Conservation (phyloP, 1,284 basidiomycete species). For the Leccinum pachyderme region DNA sequence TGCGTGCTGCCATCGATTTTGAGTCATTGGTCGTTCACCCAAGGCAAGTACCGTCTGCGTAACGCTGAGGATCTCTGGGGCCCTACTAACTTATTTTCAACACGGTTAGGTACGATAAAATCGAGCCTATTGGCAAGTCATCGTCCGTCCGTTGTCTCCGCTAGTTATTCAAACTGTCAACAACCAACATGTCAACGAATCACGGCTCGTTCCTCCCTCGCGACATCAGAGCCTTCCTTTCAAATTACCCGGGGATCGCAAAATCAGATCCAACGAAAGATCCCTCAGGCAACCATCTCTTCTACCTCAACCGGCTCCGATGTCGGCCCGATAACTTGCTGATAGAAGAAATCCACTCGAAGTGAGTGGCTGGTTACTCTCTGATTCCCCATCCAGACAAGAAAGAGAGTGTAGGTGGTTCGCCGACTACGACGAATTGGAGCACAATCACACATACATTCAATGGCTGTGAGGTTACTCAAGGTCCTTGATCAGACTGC, state of each 20-base stretch:
- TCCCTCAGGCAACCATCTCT: slow-evolving; percentile 53
- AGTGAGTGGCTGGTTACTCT: slow-evolving; percentile 37
- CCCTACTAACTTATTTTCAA: not conserved
- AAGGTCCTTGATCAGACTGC: not conserved
- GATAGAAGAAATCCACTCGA: slow-evolving; percentile 62
- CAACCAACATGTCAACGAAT: slow-evolving; percentile 17
- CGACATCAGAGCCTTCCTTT: slow-evolving; percentile 63
- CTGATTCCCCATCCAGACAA: slow-evolving; percentile 1
- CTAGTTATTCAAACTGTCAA: slow-evolving; percentile 11
- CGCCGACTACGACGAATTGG: slow-evolving; percentile 60
- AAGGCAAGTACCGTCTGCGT: slow-evolving; percentile 1
- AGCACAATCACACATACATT: slow-evolving; percentile 69
- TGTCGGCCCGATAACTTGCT: slow-evolving; percentile 62
- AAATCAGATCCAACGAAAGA: slow-evolving; percentile 36
- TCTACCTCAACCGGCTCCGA: slow-evolving; percentile 57
- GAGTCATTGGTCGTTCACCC: not conserved
- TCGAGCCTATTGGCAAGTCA: slow-evolving; percentile 7
- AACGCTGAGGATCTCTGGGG: not conserved
- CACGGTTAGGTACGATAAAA: not conserved
- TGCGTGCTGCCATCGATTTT: not conserved
- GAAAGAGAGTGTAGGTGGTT: slow-evolving; percentile 47
- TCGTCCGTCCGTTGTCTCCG: slow-evolving; percentile 20
- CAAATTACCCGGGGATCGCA: slow-evolving; percentile 49
- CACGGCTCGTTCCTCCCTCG: slow-evolving; percentile 36
- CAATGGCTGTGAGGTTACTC: slow-evolving; percentile 63